Base-by-base conservation (phyloP, 2,329 filamentous ascomycete genomes). In the Calonectria fujianensis region DNA sequence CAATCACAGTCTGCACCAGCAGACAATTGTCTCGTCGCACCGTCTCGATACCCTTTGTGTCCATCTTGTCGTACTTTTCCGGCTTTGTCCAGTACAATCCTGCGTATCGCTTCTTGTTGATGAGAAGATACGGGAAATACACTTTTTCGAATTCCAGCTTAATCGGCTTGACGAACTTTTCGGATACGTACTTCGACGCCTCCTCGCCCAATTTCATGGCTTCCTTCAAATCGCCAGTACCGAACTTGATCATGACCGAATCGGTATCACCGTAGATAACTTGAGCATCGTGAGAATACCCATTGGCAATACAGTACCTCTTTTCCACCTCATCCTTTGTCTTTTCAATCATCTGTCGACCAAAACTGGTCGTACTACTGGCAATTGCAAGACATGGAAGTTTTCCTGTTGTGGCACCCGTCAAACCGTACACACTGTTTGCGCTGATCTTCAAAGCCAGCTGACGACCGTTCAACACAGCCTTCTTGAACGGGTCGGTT, bases 61-160 rank as follows among this genome's bases (percentile, higher is more conserved):
- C 97, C 97, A 99, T 99, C 89, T 98, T 99, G 90, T 99, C 97
- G 85, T 94, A 97, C 85, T 98, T 98, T 52, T 96, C 91, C 0
- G 96, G 92, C 78, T 94, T 97, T 7, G 97, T 99, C 96, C 96
- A 99, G 87, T 95, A 98, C 39, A 99, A 87, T n/a, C 97, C 97
- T 11, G 97, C 97, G 82, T 99, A 99, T 77, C 97, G 94, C 89
- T 99, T 99, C 89, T 99, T 99, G 92, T 99, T 99, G 92, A 99
- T 99, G 67, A 99, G 90, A 41, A 99, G 90, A 83, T 99, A 99
- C 0, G 97, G 97, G 84, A 94, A 99, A 86, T 99, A 99, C 1
- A 99, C 96, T 86, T 99, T 99, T 85, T 99, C 97, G 86, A 99
- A 99, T 85, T 99, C 97, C 39, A 99, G 91, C 87, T 98, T 99